Evolutionary conservation across 495 filamentous ascomycete species (phyloP).

Genomic region (Talaromyces adpressus): DNA sequence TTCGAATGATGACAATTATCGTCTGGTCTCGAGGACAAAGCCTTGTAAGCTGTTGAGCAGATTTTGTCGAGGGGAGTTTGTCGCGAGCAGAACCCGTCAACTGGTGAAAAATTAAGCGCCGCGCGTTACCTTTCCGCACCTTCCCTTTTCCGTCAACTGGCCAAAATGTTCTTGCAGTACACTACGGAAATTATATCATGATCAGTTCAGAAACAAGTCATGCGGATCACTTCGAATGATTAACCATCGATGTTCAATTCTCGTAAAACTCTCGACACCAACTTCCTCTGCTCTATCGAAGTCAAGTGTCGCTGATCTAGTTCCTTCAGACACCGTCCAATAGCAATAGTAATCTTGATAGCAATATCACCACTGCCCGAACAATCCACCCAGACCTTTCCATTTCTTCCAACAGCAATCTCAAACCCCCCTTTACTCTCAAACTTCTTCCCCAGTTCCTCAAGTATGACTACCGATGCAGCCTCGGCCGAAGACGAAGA

Average conservation of each 20-base stretch:
- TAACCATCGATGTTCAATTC: slow-evolving; percentile 36
- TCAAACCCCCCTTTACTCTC: slow-evolving; percentile 68
- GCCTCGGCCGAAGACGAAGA: slow-evolving; percentile 53
- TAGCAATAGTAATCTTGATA: slow-evolving; percentile 58
- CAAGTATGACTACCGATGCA: slow-evolving; percentile 63
- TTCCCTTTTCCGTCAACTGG: not conserved
- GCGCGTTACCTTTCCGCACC: not conserved
- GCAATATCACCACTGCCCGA: slow-evolving; percentile 49
- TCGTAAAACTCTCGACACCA: slow-evolving; percentile 63
- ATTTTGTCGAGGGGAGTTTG: not conserved
- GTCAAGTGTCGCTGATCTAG: slow-evolving; percentile 63
- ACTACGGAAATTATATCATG: no score
- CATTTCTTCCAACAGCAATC: slow-evolving; percentile 90
- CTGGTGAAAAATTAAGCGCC: not conserved
- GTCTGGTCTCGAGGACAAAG: not conserved
- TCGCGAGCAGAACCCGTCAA: not conserved
- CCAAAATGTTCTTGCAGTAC: not conserved
- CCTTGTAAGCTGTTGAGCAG: not conserved
- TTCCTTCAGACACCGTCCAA: slow-evolving; percentile 73
- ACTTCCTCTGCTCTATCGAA: slow-evolving; percentile 69
- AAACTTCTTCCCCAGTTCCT: slow-evolving; percentile 72
- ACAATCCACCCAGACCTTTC: slow-evolving; percentile 80
- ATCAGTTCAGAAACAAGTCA: not conserved
- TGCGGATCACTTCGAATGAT: not conserved
- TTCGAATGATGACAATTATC: not conserved